phyloP scores from a whole-genome alignment of 2,329 filamentous ascomycete genomes.

The Stachybotrys chartarum region DNA sequence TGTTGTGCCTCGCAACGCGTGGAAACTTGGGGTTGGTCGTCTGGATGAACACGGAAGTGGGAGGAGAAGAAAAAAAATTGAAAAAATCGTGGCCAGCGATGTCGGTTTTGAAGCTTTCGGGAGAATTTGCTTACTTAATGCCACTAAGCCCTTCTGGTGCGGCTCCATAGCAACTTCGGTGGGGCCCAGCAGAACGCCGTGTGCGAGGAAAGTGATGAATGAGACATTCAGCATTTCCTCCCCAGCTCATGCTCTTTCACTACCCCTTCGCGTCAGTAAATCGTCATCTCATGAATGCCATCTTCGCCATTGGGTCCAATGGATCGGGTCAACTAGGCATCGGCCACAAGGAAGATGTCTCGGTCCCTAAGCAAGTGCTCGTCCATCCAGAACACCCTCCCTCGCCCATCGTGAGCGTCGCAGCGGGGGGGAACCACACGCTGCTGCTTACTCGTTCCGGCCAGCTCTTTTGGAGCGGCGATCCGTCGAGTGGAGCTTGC shows the following conservation, averaged over 20 bases:
- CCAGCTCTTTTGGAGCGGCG: slow-evolving; percentile 58
- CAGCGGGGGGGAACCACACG: slow-evolving; percentile 81
- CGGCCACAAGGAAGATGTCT: slow-evolving; percentile 64
- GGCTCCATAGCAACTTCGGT: neutral
- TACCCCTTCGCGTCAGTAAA: neutral
- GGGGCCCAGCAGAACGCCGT: too few species aligned
- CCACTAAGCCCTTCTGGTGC: neutral
- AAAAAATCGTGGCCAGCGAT: neutral
- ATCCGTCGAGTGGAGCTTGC: slow-evolving; percentile 47
- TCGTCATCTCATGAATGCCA: slow-evolving; percentile 29
- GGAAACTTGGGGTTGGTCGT: too few species aligned
- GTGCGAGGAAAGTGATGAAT: too few species aligned
- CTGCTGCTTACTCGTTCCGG: slow-evolving; percentile 58
- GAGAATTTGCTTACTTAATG: neutral
- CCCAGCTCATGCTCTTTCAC: neutral
- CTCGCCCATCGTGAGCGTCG: slow-evolving; percentile 30
- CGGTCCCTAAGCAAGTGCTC: slow-evolving; percentile 53
- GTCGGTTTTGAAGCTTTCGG: neutral
- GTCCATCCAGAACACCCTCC: slow-evolving; percentile 38
- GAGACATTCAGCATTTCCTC: neutral
- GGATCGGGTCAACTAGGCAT: slow-evolving; percentile 69
- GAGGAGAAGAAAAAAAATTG: neutral
- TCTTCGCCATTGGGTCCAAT: slow-evolving; percentile 71
- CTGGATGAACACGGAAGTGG: neutral
- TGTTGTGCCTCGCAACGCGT: too few species aligned